Evolutionary conservation across 768 basidiomycete genomes (phyloP), one percentile per base, ranked within the genome.

Genomic region (Cystobasidium ongulense): DNA sequence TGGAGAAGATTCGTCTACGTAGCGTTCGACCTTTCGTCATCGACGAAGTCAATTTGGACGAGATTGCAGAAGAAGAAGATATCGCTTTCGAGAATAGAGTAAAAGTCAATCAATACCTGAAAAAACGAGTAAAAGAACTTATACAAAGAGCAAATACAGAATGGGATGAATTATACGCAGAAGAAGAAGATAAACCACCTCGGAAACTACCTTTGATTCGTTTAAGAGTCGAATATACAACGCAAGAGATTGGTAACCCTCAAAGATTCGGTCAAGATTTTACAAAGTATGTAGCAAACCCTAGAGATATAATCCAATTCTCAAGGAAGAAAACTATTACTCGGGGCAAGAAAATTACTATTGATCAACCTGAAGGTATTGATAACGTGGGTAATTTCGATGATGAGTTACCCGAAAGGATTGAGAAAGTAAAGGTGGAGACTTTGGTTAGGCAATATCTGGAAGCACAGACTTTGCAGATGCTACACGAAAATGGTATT

Each of bases 191-290:
- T 87, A 0, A 84, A 21, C 68, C 68, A 4, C 52, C 86, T 11
- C 84, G 82, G 7, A 90, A 95, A 88, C 85, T 97, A 11, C 95
- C 65, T 71, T 61, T 65, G 66, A 73, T 72, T 41, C 76, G 77
- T 0, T 63, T 79, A 1, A 57, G 75, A 10, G 76, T 76, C 25
- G 70, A 75, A 21, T 75, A 72, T 62, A 64, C 57, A 23, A 61
- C 29, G 1, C 36, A 38, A 72, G 90, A 91, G 78, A 92, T 92
- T 82, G 92, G 90, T 67, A 99, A 99, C 80, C 94, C 95, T 27
- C 89, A 95, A 64, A 89, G 96, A 11, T 96, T 99, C 80, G 95
- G 96, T 0, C 93, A 95, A 80, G 91, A 95, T 80, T 97, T 97
- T 81, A 86, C 88, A 76, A 91, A 91, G 0, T 86, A 86, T 25